Percentiles rank a stretch among this genome's conserved stretches.
Conservation (phyloP, 371 early-diverging fungal genomes). For the Thermomucor indicae-seudaticae region DNA sequence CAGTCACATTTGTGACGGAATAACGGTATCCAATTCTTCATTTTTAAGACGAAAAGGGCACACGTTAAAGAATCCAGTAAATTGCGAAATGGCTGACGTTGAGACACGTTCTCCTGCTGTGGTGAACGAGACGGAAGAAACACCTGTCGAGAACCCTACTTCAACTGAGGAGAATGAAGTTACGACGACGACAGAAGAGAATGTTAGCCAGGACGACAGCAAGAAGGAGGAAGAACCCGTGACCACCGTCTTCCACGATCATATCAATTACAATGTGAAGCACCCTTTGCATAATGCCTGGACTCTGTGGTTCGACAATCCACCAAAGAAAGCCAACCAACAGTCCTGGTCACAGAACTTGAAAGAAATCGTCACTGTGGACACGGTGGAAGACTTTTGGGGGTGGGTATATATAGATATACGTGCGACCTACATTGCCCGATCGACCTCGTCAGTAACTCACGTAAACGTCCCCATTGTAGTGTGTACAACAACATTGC, state of each 20-base stretch:
- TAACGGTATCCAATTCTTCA: too few species aligned
- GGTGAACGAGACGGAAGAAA: constrained; percentile 2
- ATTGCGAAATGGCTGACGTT: constrained; percentile 20
- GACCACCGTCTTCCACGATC: constrained; percentile 34
- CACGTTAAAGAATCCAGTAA: too few species aligned
- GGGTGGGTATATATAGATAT: constrained; percentile 50
- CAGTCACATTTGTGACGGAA: too few species aligned
- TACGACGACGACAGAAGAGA: background rate
- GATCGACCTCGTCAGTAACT: background rate
- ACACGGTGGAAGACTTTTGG: constrained; percentile 97
- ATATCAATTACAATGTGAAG: constrained; percentile 74
- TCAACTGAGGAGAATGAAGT: background rate
- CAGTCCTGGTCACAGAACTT: constrained; percentile 88
- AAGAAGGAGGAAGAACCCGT: constrained; percentile 12
- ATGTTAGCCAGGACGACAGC: constrained; percentile 1
- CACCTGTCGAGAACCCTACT: background rate
- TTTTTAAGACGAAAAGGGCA: too few species aligned
- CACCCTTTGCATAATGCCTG: constrained; percentile 89
- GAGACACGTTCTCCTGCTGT: constrained; percentile 11
- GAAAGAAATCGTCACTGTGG: constrained; percentile 83
- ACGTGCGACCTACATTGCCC: background rate
- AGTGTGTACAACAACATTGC: constrained; percentile 88
- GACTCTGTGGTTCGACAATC: constrained; percentile 96
- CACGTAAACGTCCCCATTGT: constrained; percentile 2
- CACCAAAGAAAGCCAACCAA: constrained; percentile 71